phyloP scores from a whole-genome alignment of 2,329 filamentous ascomycete species.

The Fusarium subtropicale region DNA sequence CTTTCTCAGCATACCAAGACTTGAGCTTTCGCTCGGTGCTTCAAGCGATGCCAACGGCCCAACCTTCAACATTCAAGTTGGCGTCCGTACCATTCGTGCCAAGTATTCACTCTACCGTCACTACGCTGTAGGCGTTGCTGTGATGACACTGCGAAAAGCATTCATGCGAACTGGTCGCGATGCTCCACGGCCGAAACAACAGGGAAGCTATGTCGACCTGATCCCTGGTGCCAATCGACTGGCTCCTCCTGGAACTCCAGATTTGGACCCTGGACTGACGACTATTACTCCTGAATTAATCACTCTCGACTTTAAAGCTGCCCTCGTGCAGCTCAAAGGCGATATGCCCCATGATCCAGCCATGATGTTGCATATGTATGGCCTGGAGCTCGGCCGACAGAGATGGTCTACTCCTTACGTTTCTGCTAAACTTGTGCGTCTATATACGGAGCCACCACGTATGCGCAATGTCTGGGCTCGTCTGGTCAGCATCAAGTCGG shows the following conservation, averaged over 20 bases:
- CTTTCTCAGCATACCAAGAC: constrained; percentile 85
- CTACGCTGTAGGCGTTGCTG: constrained; percentile 87
- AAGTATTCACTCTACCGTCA: constrained; percentile 95
- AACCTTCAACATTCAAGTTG: constrained; percentile 86
- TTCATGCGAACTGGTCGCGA: constrained; percentile 68
- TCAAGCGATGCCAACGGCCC: constrained; percentile 88
- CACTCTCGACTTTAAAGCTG: constrained; percentile 83
- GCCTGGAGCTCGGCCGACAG: constrained; percentile 84
- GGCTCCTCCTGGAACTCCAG: constrained; percentile 53
- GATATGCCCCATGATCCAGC: constrained; percentile 90
- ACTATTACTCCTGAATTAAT: constrained; percentile 71
- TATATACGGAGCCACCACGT: constrained; percentile 88
- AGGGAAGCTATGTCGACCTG: constrained; percentile 40
- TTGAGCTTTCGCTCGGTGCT: constrained; percentile 88
- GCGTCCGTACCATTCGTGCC: constrained; percentile 80
- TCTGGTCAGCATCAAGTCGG: constrained; percentile 83
- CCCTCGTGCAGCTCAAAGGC: constrained; percentile 87
- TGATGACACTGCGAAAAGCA: constrained; percentile 77
- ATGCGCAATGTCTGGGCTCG: constrained; percentile 88
- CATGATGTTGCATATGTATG: constrained; percentile 89
- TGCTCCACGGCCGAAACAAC: constrained; percentile 50
- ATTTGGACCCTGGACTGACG: constrained; percentile 51
- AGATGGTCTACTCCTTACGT: constrained; percentile 89
- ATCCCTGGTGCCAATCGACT: constrained; percentile 50
- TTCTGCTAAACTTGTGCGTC: constrained; percentile 78